These are phyloP conservation scores for Paecilomyces niveus DNA, from an alignment of 2,329 filamentous ascomycete species.

Conservation along the genomic window DNA sequence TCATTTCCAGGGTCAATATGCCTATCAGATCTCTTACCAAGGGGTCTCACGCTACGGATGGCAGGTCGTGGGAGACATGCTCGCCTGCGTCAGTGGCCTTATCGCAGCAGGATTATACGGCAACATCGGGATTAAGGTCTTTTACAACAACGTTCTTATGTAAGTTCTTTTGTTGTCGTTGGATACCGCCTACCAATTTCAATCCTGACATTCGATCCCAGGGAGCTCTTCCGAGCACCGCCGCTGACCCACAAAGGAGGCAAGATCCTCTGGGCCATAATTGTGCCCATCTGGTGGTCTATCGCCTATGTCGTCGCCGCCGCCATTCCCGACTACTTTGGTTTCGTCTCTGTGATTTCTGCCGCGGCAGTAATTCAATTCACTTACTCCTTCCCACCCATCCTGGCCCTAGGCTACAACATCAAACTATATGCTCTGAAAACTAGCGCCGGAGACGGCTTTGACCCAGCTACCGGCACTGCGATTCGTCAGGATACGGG, in stretches of 20 bases:
- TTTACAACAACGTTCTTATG: conserved; percentile 39
- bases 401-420: conserved; percentile 21
- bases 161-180: not conserved
- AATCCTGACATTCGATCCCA: conserved; percentile 3
- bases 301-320: conserved; percentile 38
- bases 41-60: conserved; percentile 20
- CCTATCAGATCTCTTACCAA: conserved; percentile 9
- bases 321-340: conserved; percentile 37
- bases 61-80: conserved; percentile 24
- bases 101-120: conserved; percentile 34
- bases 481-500: conserved; percentile 11
- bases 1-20: conserved; percentile 38
- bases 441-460: conserved; percentile 18
- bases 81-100: conserved; percentile 20
- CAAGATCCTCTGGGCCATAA: conserved; percentile 29
- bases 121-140: conserved; percentile 36
- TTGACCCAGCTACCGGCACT: conserved; percentile 13
- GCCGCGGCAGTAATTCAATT: conserved; percentile 41
- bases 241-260: conserved; percentile 30
- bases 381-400: conserved; percentile 41
- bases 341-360: conserved; percentile 32
- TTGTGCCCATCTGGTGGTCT: conserved; percentile 39
- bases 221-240: conserved; percentile 35
- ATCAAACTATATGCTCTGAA: conserved; percentile 20
- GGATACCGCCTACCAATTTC: not conserved